A percentile compares a stretch with the other conserved stretches of the same genome.
Evolutionary conservation across 495 filamentous ascomycete genomes (phyloP).

Genomic region (Amphirosellinia nigrospora): DNA sequence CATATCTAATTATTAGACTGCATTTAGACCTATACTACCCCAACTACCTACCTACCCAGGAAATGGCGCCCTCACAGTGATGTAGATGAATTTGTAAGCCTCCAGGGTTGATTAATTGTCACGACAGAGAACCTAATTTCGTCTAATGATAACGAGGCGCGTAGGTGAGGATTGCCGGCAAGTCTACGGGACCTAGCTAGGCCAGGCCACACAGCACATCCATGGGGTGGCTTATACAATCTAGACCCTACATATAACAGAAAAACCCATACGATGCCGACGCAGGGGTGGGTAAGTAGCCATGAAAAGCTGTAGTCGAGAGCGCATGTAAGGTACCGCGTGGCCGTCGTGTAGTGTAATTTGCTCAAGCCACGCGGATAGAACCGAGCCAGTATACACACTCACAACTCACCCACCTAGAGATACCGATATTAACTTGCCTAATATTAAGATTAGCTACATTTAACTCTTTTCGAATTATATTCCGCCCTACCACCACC

Average conservation of each 20-base stretch:
- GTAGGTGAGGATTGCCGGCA: background rate
- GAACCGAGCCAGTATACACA: constrained; percentile 1
- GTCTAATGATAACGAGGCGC: constrained; percentile 3
- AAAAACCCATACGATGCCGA: constrained; percentile 7
- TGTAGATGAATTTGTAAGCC: background rate
- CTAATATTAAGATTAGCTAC: background rate
- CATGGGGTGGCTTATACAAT: background rate
- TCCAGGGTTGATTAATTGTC: constrained; percentile 9
- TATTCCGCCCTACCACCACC: background rate
- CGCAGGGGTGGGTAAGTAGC: background rate
- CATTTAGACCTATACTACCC: constrained; percentile 7
- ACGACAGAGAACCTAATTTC: background rate
- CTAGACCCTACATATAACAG: constrained; percentile 14
- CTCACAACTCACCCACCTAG: background rate
- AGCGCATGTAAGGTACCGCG: constrained; percentile 9
- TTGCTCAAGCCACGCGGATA: constrained; percentile 11
- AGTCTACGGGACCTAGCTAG: constrained; percentile 1
- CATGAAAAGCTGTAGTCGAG: background rate
- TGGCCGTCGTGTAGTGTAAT: background rate
- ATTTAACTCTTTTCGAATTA: background rate
- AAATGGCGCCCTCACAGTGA: background rate
- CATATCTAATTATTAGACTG: constrained; percentile 8
- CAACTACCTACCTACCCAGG: background rate
- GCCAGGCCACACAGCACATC: background rate
- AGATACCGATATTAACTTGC: background rate